Evolutionary conservation across 768 basidiomycete species (phyloP).

Genomic region (Tremella fuciformis): DNA sequence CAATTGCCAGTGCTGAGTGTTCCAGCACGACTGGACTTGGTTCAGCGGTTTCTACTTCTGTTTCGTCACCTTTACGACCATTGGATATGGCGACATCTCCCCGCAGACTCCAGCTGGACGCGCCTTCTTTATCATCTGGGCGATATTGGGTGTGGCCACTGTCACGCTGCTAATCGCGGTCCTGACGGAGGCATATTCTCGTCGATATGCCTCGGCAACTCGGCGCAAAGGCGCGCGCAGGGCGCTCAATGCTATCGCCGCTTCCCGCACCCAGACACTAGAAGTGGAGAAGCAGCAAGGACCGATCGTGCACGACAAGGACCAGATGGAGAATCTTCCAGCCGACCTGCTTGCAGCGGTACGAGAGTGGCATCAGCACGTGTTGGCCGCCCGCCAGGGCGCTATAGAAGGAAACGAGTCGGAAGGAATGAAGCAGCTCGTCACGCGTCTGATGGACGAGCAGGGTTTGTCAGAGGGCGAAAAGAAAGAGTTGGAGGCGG

Average conservation of each 20-base stretch:
- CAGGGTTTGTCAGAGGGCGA: constrained; percentile 7
- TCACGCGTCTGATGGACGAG: constrained; percentile 9
- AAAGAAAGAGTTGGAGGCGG: constrained; percentile 8
- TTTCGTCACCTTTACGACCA: constrained; percentile 33
- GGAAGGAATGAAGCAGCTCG: constrained; percentile 3
- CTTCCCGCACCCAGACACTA: too few species aligned
- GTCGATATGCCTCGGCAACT: constrained; percentile 16
- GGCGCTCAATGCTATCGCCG: background rate
- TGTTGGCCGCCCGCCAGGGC: constrained; percentile 5
- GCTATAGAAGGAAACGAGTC: constrained; percentile 11
- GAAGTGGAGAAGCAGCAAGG: background rate
- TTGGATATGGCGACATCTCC: constrained; percentile 26
- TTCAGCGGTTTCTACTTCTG: constrained; percentile 32
- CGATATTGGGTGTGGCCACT: constrained; percentile 26
- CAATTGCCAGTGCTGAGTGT: too few species aligned
- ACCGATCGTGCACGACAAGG: background rate
- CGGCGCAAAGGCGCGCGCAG: constrained; percentile 9
- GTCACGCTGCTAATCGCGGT: constrained; percentile 29
- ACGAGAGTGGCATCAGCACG: constrained; percentile 16
- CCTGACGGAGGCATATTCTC: constrained; percentile 22
- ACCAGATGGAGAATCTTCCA: background rate
- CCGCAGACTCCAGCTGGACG: constrained; percentile 24
- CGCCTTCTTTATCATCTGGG: constrained; percentile 24
- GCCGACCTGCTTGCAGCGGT: constrained; percentile 8
- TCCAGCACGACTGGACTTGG: constrained; percentile 21